Evolutionary conservation across 306 rosid species (phyloP).

Genomic region (Psophocarpus tetragonolobus): DNA sequence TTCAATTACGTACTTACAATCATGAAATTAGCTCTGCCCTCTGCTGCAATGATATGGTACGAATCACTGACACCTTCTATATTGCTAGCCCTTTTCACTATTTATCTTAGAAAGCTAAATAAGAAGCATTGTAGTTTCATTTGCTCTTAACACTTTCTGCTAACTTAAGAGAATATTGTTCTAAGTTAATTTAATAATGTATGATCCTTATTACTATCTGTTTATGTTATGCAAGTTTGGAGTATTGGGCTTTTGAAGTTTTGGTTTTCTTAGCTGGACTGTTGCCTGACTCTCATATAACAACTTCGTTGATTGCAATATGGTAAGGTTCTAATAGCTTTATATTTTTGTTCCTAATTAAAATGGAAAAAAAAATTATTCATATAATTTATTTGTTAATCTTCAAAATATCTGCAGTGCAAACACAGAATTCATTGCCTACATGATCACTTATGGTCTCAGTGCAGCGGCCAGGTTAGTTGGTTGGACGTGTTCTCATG

Average conservation of each 20-base stretch:
- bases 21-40: slow-evolving; percentile 73
- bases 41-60: slow-evolving; percentile 84
- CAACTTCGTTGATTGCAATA: slow-evolving; percentile 80
- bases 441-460: slow-evolving; percentile 74
- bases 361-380: not conserved
- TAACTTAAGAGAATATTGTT: not conserved
- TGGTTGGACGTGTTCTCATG: not conserved
- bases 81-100: not conserved
- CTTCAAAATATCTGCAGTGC: slow-evolving; percentile 45
- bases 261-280: slow-evolving; percentile 81
- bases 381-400: not conserved
- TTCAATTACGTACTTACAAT: slow-evolving; percentile 40
- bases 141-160: not conserved
- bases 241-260: slow-evolving; percentile 89
- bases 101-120: not conserved
- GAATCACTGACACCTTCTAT: slow-evolving; percentile 19
- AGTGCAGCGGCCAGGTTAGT: slow-evolving; percentile 84
- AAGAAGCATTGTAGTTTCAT: not conserved
- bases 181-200: not conserved
- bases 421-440: slow-evolving; percentile 69
- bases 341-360: not conserved
- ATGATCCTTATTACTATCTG: not conserved
- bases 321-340: slow-evolving; percentile 54
- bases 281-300: slow-evolving; percentile 60
- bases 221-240: slow-evolving; percentile 62